Conservation (phyloP, 352 stramenopile species). For the Discostella stelligera region DNA sequence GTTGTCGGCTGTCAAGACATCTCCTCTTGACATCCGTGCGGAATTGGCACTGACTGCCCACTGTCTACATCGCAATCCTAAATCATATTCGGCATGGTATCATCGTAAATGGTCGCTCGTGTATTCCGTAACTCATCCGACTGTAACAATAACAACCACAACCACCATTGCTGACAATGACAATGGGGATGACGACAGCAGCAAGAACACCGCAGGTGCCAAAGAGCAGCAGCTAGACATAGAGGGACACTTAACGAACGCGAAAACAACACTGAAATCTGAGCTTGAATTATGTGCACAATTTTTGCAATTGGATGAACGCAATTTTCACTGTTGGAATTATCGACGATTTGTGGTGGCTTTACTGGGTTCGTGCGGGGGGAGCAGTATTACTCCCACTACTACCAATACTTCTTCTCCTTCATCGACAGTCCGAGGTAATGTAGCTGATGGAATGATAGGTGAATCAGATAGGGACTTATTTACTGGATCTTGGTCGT, state of each 20-base stretch:
- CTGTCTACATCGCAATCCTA: slow-evolving; percentile 93
- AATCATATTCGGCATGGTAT: slow-evolving; percentile 92
- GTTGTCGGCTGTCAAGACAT: background rate
- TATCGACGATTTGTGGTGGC: slow-evolving; percentile 87
- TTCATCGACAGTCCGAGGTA: background rate
- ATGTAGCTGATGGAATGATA: slow-evolving; percentile 15
- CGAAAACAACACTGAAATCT: slow-evolving; percentile 43
- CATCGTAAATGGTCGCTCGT: slow-evolving; percentile 84
- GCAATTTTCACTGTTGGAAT: slow-evolving; percentile 99
- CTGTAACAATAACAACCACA: background rate
- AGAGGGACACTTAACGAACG: slow-evolving; percentile 10
- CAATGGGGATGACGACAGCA: slow-evolving; percentile 1
- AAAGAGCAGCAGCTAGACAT: background rate
- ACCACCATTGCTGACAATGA: too few species aligned
- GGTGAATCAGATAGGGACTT: background rate
- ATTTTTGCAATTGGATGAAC: slow-evolving; percentile 88
- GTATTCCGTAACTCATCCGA: slow-evolving; percentile 27
- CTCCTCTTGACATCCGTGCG: slow-evolving; percentile 68
- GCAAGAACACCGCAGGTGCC: background rate
- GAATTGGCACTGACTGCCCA: slow-evolving; percentile 90
- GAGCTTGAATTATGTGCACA: slow-evolving; percentile 83
- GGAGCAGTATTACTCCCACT: background rate
- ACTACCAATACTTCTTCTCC: too few species aligned
- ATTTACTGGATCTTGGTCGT: slow-evolving; percentile 46
- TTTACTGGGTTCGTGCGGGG: slow-evolving; percentile 36